Evolutionary conservation across 2,329 filamentous ascomycete species (phyloP).

Genomic region (Whalleya microplaca): DNA sequence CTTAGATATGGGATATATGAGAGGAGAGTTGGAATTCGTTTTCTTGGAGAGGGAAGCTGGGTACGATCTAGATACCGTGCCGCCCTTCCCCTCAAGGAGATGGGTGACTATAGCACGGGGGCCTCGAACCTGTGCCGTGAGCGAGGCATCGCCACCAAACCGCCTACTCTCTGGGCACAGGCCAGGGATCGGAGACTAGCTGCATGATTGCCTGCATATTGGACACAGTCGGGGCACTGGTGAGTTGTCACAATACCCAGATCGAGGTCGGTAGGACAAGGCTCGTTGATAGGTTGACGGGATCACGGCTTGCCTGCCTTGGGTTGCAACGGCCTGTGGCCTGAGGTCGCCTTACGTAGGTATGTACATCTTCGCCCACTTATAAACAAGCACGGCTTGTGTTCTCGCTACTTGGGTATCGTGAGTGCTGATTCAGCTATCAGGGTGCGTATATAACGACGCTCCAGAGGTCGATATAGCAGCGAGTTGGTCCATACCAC

Average conservation of each 20-base stretch:
- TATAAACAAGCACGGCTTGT: background rate
- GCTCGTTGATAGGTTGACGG: slow-evolving; percentile 11
- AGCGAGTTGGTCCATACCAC: background rate
- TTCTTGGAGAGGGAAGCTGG: background rate
- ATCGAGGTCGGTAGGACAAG: slow-evolving; percentile 11
- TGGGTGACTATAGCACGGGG: background rate
- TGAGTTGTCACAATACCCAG: background rate
- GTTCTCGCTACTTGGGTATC: background rate
- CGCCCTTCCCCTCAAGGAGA: no score
- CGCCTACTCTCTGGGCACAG: background rate
- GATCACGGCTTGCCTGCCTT: background rate
- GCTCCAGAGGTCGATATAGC: background rate
- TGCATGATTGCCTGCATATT: background rate
- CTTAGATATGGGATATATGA: background rate
- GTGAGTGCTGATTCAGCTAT: background rate
- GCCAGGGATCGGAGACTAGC: background rate
- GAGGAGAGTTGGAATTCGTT: background rate
- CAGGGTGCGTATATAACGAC: background rate
- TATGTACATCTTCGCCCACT: background rate
- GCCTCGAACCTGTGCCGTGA: no score
- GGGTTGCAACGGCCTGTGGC: background rate
- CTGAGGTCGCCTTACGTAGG: background rate
- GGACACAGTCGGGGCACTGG: background rate
- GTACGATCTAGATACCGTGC: no score
- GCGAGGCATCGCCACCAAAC: no score